phyloP scores from a whole-genome alignment of 2,329 filamentous ascomycete genomes.

The Cordyceps militaris region DNA sequence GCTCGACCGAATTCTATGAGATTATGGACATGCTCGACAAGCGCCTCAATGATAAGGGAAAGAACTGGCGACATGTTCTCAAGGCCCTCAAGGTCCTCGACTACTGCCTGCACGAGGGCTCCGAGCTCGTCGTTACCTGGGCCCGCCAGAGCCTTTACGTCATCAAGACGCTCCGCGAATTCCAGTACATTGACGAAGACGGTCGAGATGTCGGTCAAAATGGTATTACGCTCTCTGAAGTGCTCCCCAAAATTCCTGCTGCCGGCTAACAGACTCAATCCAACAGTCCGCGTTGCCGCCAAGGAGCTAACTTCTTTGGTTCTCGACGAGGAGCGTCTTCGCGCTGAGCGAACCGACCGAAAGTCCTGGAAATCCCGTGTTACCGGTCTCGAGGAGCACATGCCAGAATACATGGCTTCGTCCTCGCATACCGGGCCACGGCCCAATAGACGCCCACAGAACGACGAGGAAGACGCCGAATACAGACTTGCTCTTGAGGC shows the following conservation, averaged over 20 bases:
- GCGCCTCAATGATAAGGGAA: slow-evolving; percentile 96
- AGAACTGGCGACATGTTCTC: slow-evolving; percentile 97
- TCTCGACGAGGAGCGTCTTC: slow-evolving; percentile 85
- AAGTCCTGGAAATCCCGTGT: slow-evolving; percentile 97
- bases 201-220: slow-evolving; percentile 93
- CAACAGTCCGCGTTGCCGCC: slow-evolving; percentile 80
- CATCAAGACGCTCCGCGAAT: slow-evolving; percentile 96
- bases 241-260: not conserved
- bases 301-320: slow-evolving; percentile 92
- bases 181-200: slow-evolving; percentile 94
- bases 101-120: slow-evolving; percentile 96
- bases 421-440: slow-evolving; percentile 32
- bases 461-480: slow-evolving; percentile 82
- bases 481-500: slow-evolving; percentile 87
- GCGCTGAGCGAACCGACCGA: slow-evolving; percentile 81
- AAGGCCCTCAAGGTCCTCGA: slow-evolving; percentile 97
- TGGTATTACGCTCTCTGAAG: slow-evolving; percentile 50
- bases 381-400: slow-evolving; percentile 81
- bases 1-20: slow-evolving; percentile 95
- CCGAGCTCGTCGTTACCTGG: slow-evolving; percentile 95
- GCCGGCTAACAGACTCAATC: slow-evolving; percentile 15
- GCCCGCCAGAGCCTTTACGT: slow-evolving; percentile 97
- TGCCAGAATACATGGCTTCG: slow-evolving; percentile 35
- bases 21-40: slow-evolving; percentile 99
- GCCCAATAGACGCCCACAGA: slow-evolving; percentile 42